Evolutionary conservation across 345 rosid species (phyloP).

Genomic region (Dipteronia dyeriana): DNA sequence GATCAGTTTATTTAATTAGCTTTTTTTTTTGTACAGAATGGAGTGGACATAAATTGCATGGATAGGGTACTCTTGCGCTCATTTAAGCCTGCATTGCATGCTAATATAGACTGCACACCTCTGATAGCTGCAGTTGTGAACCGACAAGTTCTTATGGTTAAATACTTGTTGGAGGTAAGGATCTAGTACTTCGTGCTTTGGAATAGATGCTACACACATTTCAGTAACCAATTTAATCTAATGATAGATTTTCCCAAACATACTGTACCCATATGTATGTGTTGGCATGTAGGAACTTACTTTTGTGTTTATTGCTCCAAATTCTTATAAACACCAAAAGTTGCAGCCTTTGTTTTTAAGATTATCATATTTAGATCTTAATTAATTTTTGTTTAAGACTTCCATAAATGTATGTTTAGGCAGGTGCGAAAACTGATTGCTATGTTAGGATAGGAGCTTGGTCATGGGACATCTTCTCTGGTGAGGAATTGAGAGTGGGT

Average conservation of each 20-base stretch:
- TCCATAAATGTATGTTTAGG: slow-evolving; percentile 21
- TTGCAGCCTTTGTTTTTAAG: neutral
- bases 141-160: slow-evolving; percentile 33
- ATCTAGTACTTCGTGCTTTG: neutral
- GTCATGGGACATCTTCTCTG: slow-evolving; percentile 43
- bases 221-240: neutral
- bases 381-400: slow-evolving; percentile 1
- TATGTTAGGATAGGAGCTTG: slow-evolving; percentile 38
- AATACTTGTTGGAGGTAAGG: slow-evolving; percentile 36
- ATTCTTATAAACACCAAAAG: neutral
- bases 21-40: slow-evolving; percentile 24
- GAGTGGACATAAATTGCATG: slow-evolving; percentile 30
- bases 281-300: neutral
- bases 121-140: slow-evolving; percentile 40
- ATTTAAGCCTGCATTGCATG: slow-evolving; percentile 34
- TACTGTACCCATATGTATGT: neutral
- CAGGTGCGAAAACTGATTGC: slow-evolving; percentile 30
- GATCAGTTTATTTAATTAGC: neutral
- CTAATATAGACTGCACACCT: slow-evolving; percentile 39
- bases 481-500: slow-evolving; percentile 41
- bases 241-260: neutral
- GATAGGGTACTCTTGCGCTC: slow-evolving; percentile 28
- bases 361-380: neutral
- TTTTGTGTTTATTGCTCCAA: neutral
- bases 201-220: neutral